Conservation (phyloP, 1,284 basidiomycete species). For the Malassezia equina region DNA sequence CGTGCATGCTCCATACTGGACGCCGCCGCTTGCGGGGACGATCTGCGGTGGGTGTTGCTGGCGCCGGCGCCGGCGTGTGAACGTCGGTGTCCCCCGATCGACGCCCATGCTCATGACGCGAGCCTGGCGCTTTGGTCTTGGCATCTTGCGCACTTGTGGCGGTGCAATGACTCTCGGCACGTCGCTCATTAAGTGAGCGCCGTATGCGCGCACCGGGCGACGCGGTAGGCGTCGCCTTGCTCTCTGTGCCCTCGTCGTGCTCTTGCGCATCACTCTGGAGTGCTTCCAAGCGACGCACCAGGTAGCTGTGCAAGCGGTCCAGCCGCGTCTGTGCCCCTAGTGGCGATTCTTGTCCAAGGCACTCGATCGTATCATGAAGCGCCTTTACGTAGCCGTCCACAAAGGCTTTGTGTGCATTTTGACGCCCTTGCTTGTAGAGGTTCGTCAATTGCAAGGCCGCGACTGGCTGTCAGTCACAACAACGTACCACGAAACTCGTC, state of each 20-base stretch:
- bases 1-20: background rate
- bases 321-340: background rate
- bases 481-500: slow-evolving; percentile 16
- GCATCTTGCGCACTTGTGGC: background rate
- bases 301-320: slow-evolving; percentile 1
- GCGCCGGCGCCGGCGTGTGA: background rate
- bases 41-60: background rate
- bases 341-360: background rate
- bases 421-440: slow-evolving; percentile 14
- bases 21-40: slow-evolving; percentile 3
- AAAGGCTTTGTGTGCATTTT: slow-evolving; percentile 10
- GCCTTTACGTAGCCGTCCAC: slow-evolving; percentile 11
- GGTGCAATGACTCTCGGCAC: background rate
- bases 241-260: background rate
- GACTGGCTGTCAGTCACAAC: background rate
- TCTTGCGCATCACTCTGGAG: slow-evolving; percentile 9
- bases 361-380: slow-evolving; percentile 11
- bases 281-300: slow-evolving; percentile 8
- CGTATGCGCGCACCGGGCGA: background rate
- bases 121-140: background rate
- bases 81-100: background rate
- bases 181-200: background rate
- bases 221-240: background rate
- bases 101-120: background rate
- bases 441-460: slow-evolving; percentile 17